phyloP scores from a whole-genome alignment of 257 asterid genomes.

The Rhazya stricta region DNA sequence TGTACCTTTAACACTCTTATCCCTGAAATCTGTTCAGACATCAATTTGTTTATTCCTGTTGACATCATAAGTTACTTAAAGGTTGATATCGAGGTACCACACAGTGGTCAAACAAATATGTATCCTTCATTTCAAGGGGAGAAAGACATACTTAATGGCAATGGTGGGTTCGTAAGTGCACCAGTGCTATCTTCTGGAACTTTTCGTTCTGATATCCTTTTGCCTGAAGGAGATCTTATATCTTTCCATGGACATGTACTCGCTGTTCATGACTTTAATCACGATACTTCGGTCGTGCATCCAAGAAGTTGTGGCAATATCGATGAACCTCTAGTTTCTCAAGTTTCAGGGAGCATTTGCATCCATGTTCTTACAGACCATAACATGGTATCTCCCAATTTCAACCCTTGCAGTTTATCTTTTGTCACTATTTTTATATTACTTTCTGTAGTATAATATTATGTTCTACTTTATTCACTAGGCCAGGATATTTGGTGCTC shows the following conservation, averaged over 20 bases:
- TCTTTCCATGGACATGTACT: conserved; percentile 57
- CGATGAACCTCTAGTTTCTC: conserved; percentile 34
- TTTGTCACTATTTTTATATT: conserved; percentile 1
- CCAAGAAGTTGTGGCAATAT: conserved; percentile 21
- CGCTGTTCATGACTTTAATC: conserved; percentile 50
- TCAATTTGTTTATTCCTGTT: conserved; percentile 44
- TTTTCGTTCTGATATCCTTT: conserved; percentile 30
- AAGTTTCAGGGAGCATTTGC: conserved; percentile 43
- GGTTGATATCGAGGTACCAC: conserved; percentile 28
- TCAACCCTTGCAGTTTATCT: conserved; percentile 18
- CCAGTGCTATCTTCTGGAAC: conserved; percentile 33
- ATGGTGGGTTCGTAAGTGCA: conserved; percentile 15
- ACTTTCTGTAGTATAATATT: conserved; percentile 28
- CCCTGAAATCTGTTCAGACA: conserved; percentile 36
- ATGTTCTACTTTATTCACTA: conserved; percentile 24
- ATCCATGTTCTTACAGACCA: conserved; percentile 53
- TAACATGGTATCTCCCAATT: conserved; percentile 33
- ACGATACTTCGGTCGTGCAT: conserved; percentile 31
- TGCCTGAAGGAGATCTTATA: conserved; percentile 68
- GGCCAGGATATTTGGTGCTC: conserved; percentile 58
- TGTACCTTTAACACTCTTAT: conserved; percentile 15
- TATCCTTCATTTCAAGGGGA: conserved; percentile 28
- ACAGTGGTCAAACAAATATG: conserved; percentile 19
- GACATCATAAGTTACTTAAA: conserved; percentile 38
- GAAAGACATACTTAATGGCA: conserved; percentile 21